phyloP scores from a whole-genome alignment of 495 filamentous ascomycete genomes.

The Neurospora terricola region DNA sequence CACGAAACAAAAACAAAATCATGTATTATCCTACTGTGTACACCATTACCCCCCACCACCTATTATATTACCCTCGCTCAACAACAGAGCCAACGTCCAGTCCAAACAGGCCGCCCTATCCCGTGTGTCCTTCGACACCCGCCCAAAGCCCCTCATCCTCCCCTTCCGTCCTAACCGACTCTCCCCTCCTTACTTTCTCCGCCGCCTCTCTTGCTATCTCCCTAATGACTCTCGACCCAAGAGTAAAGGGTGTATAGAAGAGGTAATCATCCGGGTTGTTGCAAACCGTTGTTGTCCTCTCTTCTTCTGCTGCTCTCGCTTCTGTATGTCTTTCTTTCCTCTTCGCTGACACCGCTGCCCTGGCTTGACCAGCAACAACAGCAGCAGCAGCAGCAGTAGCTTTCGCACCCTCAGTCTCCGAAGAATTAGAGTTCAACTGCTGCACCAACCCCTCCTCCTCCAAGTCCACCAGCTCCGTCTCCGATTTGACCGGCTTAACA shows the following conservation, averaged over 20 bases:
- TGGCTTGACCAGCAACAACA: not conserved
- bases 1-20: not conserved
- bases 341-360: not conserved
- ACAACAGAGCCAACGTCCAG: no score
- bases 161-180: not conserved
- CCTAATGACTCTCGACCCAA: conserved; percentile 17
- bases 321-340: no score
- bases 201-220: conserved; percentile 25
- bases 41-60: not conserved
- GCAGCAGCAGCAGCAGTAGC: not conserved
- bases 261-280: conserved; percentile 20
- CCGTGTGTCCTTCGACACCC: no score
- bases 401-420: not conserved
- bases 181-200: conserved; percentile 6
- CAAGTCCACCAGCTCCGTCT: not conserved
- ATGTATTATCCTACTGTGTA: not conserved
- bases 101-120: no score
- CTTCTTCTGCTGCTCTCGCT: not conserved
- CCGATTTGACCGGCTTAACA: not conserved
- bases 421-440: not conserved
- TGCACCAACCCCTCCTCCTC: not conserved
- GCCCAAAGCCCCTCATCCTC: not conserved
- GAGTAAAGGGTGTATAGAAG: conserved; percentile 26
- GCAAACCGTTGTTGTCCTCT: conserved; percentile 8
- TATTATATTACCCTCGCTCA: no score